Evolutionary conservation across 306 rosid species (phyloP).

Genomic region (Heteromeles arbutifolia): DNA sequence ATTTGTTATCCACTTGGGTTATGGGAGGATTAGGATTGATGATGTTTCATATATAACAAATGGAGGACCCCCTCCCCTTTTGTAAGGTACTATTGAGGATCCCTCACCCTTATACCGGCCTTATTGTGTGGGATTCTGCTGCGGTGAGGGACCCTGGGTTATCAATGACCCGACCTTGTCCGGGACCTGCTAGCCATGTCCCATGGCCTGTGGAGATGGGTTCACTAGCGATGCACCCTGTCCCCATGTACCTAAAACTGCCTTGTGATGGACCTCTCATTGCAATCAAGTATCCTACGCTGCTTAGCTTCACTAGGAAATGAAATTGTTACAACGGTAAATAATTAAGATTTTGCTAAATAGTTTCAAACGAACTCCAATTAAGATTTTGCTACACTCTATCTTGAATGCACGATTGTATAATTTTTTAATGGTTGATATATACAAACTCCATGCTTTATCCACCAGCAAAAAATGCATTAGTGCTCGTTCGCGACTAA

Average conservation of each 20-base stretch:
- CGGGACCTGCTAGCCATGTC: background rate
- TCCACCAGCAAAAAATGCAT: fast-evolving
- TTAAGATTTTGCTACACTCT: no score
- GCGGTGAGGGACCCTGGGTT: background rate
- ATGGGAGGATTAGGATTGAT: background rate
- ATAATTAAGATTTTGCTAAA: background rate
- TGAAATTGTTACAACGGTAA: background rate
- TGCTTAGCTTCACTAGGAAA: background rate
- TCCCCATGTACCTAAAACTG: background rate
- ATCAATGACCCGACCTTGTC: background rate
- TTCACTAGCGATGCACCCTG: background rate
- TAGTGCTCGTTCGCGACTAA: background rate
- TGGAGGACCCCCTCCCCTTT: background rate
- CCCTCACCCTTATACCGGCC: background rate
- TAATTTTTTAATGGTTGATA: background rate
- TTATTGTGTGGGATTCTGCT: background rate
- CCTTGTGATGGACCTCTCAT: background rate
- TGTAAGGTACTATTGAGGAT: background rate
- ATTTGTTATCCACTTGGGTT: background rate
- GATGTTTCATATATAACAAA: background rate
- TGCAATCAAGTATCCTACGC: conserved; percentile 1
- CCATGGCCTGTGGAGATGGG: background rate
- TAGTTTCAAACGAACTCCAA: background rate
- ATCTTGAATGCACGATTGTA: no score
- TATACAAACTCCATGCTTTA: background rate